Evolutionary conservation across 495 filamentous ascomycete genomes (phyloP).

Genomic region (Penicillium goetzii): DNA sequence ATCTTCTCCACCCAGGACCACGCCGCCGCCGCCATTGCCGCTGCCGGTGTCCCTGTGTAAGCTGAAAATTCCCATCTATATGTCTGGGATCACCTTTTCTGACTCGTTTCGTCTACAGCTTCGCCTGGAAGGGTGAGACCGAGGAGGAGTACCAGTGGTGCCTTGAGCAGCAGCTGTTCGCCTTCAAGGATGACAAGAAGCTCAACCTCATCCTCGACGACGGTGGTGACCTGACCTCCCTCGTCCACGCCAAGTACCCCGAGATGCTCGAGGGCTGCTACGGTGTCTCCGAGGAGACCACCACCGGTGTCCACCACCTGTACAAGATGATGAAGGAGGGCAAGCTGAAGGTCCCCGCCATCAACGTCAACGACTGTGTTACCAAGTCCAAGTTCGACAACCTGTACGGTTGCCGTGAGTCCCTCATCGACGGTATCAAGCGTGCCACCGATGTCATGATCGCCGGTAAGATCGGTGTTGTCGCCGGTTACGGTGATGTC

Average conservation of each 20-base stretch:
- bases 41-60: conserved; percentile 87
- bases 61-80: conserved; percentile 21
- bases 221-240: conserved; percentile 94
- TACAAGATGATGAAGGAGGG: conserved; percentile 96
- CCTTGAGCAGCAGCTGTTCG: conserved; percentile 93
- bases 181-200: conserved; percentile 95
- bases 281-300: conserved; percentile 99
- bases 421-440: conserved; percentile 99
- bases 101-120: conserved; percentile 47
- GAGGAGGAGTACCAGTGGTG: conserved; percentile 99
- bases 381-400: conserved; percentile 99
- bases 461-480: conserved; percentile 96
- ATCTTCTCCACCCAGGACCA: conserved; percentile 99
- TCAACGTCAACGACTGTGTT: conserved; percentile 99
- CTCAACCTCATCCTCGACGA: conserved; percentile 99
- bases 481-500: conserved; percentile 98
- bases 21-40: conserved; percentile 95
- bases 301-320: conserved; percentile 98
- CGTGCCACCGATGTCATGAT: conserved; percentile 99
- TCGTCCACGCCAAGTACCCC: conserved; percentile 97
- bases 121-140: conserved; percentile 99
- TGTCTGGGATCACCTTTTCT: not conserved
- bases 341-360: conserved; percentile 88
- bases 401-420: conserved; percentile 98
- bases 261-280: conserved; percentile 97